A percentile compares a stretch with the other conserved stretches of the same genome.
phyloP scores from a whole-genome alignment of 192 early-diverging fungal genomes.

The Coemansia sp. region DNA sequence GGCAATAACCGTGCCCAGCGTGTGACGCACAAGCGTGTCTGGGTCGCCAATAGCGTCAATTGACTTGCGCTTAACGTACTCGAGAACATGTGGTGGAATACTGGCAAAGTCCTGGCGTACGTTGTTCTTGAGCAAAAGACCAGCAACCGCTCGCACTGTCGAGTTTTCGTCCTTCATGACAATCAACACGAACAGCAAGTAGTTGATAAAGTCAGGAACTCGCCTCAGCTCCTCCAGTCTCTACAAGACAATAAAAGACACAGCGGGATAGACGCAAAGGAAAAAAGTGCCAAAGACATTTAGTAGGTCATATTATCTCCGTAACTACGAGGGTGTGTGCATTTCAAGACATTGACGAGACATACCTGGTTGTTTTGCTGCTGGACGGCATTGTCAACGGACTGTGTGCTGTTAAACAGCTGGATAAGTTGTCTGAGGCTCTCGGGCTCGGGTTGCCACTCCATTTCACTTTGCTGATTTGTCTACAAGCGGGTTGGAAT shows the following conservation, averaged over 20 bases:
- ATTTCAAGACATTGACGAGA: conserved; percentile 4
- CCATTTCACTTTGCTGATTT: conserved; percentile 28
- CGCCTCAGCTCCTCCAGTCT: conserved; percentile 72
- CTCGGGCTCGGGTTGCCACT: conserved; percentile 79
- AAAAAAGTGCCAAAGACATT: neutral
- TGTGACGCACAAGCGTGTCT: conserved; percentile 69
- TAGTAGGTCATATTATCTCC: neutral
- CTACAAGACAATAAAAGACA: conserved; percentile 45
- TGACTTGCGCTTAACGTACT: conserved; percentile 64
- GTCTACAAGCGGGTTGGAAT: conserved; percentile 1
- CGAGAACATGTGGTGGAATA: conserved; percentile 61
- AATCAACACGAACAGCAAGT: conserved; percentile 85
- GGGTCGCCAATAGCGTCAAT: conserved; percentile 69
- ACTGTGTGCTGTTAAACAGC: conserved; percentile 73
- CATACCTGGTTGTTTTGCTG: conserved; percentile 75
- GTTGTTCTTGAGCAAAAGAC: conserved; percentile 78
- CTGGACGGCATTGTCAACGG: conserved; percentile 66
- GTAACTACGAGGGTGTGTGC: neutral
- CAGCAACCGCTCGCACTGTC: conserved; percentile 78
- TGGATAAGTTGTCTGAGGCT: conserved; percentile 74
- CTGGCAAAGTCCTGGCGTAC: conserved; percentile 58
- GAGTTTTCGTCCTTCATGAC: conserved; percentile 64
- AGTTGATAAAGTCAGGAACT: conserved; percentile 87
- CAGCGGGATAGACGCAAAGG: neutral
- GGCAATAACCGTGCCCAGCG: conserved; percentile 87